These are phyloP conservation scores for Malus hybrid DNA, from an alignment of 331 rosid species.

Conservation along the genomic window DNA sequence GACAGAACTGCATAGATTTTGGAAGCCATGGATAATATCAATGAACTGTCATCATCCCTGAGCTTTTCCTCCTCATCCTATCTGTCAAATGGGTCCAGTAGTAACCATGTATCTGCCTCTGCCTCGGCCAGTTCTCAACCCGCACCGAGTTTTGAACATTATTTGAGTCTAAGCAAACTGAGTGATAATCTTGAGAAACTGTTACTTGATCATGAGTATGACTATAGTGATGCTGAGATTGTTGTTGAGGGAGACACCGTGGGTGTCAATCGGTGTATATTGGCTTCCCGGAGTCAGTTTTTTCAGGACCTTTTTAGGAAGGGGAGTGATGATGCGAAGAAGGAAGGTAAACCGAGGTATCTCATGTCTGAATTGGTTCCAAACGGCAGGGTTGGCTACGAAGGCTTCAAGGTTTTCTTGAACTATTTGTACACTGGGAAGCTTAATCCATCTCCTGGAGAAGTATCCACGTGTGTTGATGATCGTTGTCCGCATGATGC, in stretches of 20 bases:
- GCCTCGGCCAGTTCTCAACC: slow-evolving; percentile 37
- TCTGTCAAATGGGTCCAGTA: slow-evolving; percentile 62
- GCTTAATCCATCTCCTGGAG: slow-evolving; percentile 53
- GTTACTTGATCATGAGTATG: slow-evolving; percentile 47
- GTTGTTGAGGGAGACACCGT: slow-evolving; percentile 56
- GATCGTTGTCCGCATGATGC: slow-evolving; percentile 69
- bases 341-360: slow-evolving; percentile 65
- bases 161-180: slow-evolving; percentile 57
- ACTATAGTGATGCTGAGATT: slow-evolving; percentile 68
- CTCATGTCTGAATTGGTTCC: slow-evolving; percentile 61
- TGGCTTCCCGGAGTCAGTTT: slow-evolving; percentile 72
- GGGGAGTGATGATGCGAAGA: slow-evolving; percentile 26
- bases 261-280: slow-evolving; percentile 68
- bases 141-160: slow-evolving; percentile 34
- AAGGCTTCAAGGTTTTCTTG: slow-evolving; percentile 68
- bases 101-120: slow-evolving; percentile 34
- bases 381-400: slow-evolving; percentile 53
- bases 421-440: slow-evolving; percentile 81
- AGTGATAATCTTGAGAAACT: slow-evolving; percentile 75
- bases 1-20: too few species aligned
- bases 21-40: slow-evolving; percentile 46
- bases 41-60: slow-evolving; percentile 66
- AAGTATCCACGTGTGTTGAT: slow-evolving; percentile 79
- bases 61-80: slow-evolving; percentile 75
- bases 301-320: slow-evolving; percentile 68